Evolutionary conservation across 305 asterid species (phyloP), one percentile per base, ranked within the genome.

Genomic region (Withania somnifera): DNA sequence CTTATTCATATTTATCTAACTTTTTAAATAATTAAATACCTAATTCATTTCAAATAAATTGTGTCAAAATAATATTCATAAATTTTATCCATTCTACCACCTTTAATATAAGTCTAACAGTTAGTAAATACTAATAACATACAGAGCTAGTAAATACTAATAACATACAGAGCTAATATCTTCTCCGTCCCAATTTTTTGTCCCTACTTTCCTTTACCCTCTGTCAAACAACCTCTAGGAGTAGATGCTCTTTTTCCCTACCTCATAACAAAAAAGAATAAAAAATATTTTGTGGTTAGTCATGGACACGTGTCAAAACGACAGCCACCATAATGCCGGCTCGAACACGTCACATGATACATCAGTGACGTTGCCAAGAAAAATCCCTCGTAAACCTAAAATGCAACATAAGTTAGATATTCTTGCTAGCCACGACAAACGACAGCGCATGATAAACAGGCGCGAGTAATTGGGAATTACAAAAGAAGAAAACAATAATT

Each of bases 331-430:
- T 26, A 68, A 24, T 19, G 47, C 19, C 77, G 84, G 58, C 50
- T 22, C 7, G 5, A 5, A 28, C 87, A 82, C 24, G 87, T 32
- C 4, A 11, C 60, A 11, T 9, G 38, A 17, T 0, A n/a, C 2
- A 11, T 4, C 7, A 42, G 42, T 81, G 84, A 84, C 84, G 77
- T 84, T 63, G 52, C 68, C 32, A 19, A 13, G 40, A 53, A 67
- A 8, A 11, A 11, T 8, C 38, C 6, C 19, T 34, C 26, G 17
- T 24, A 64, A 22, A 20, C 63, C 60, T 60, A 80, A 11, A 36
- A 63, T 63, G 51, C 83, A 42, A 77, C 77, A 32, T n/a, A 24
- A 78, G 42, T 45, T 45, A 0, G 36, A 57, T 34, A 54, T 13
- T 57, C 69, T 53, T 61, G 56, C 9, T 45, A 58, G 42, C 52